Conservation (phyloP, 1,139 yeast species). For the Nakaseomyces glabratus region DNA sequence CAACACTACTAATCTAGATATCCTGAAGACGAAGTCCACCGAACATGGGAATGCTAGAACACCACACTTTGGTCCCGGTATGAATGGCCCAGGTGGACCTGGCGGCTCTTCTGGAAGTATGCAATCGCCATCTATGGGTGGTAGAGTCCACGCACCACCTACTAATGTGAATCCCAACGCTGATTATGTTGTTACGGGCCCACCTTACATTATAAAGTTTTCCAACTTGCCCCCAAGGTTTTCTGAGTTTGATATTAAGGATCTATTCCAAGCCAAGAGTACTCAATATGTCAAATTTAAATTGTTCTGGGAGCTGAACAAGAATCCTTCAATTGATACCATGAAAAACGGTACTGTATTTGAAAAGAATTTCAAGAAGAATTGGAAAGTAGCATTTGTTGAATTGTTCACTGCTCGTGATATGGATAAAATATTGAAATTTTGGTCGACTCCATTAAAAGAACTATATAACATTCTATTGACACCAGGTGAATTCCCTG, state of each 20-base stretch:
- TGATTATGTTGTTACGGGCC: constrained; percentile 24
- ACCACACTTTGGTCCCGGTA: background rate
- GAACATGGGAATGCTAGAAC: background rate
- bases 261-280: constrained; percentile 32
- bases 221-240: constrained; percentile 40
- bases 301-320: constrained; percentile 35
- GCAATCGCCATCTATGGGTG: constrained; percentile 3
- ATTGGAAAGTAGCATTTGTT: constrained; percentile 51
- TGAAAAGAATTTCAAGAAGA: constrained; percentile 28
- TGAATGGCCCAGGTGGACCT: background rate
- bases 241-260: constrained; percentile 31
- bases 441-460: constrained; percentile 25
- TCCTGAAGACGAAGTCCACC: constrained; percentile 16
- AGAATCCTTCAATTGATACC: constrained; percentile 19
- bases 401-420: constrained; percentile 44
- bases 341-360: constrained; percentile 24
- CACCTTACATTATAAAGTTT: constrained; percentile 52
- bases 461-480: constrained; percentile 25
- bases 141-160: constrained; percentile 4
- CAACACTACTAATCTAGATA: constrained; percentile 23
- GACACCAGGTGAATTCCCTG: constrained; percentile 25
- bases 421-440: constrained; percentile 34
- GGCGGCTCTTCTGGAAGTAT: constrained; percentile 1
- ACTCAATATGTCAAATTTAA: constrained; percentile 33
- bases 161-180: constrained; percentile 3